Conservation (phyloP, 108 stramenopile species). For the Cyclotella kingstonii region DNA sequence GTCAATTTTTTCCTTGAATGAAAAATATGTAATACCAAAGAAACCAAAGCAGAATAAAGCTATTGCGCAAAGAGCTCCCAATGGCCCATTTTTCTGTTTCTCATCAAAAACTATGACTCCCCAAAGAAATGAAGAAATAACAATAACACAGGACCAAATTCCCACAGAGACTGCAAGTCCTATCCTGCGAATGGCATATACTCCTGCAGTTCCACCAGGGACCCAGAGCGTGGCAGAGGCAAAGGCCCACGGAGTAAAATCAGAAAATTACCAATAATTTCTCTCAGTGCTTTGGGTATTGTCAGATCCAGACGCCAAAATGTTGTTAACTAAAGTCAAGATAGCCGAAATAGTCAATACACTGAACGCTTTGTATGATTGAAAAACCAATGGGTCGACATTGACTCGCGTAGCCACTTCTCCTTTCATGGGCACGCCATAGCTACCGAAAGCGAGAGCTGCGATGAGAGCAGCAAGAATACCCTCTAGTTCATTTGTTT, state of each 20-base stretch:
- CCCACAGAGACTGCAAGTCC: slow-evolving; percentile 79
- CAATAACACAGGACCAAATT: slow-evolving; percentile 75
- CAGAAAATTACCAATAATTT: slow-evolving; percentile 24
- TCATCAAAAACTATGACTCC: slow-evolving; percentile 76
- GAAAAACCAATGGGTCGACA: slow-evolving; percentile 84
- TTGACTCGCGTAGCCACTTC: slow-evolving; percentile 54
- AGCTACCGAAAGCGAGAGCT: slow-evolving; percentile 73
- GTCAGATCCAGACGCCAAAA: slow-evolving; percentile 12
- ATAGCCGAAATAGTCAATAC: slow-evolving; percentile 31
- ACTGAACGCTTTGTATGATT: slow-evolving; percentile 75
- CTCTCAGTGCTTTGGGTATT: background rate
- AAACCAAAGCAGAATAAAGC: slow-evolving; percentile 59
- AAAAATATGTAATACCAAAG: slow-evolving; percentile 77
- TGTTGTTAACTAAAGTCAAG: slow-evolving; percentile 37
- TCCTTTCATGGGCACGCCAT: slow-evolving; percentile 84
- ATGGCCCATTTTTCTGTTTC: slow-evolving; percentile 49
- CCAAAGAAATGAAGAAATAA: slow-evolving; percentile 73
- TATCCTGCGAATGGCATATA: slow-evolving; percentile 78
- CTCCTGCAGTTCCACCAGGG: slow-evolving; percentile 67
- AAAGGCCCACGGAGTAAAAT: slow-evolving; percentile 57
- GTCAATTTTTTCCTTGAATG: slow-evolving; percentile 17
- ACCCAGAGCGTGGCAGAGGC: slow-evolving; percentile 72
- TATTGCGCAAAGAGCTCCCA: slow-evolving; percentile 46
- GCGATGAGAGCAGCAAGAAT: slow-evolving; percentile 50
- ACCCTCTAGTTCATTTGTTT: slow-evolving; percentile 34